Evolutionary conservation across 768 basidiomycete genomes (phyloP), one percentile per base, ranked within the genome.

Genomic region (Cystobasidium ongulense): DNA sequence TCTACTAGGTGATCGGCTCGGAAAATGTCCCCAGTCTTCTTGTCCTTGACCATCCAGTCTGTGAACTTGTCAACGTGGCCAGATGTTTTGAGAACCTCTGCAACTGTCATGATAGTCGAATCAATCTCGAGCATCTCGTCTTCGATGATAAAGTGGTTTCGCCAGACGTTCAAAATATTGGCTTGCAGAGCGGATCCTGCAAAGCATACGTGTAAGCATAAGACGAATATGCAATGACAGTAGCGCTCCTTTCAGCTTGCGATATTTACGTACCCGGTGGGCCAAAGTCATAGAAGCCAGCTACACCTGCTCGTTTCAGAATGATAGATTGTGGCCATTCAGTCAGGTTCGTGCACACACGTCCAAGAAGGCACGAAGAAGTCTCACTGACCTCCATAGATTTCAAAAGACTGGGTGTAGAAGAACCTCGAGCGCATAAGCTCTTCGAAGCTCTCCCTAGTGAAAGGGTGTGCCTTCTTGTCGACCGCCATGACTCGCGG

Each of bases 1-100:
- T 93, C 92, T 75, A 97, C 92, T 21, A 98, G 86, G 82, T 97
- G 96, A 81, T 98, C 94, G 29, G 95, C 95, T 54, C 95, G 89
- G 78, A 96, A 87, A 61, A 98, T 94, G 78, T 98, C 93, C 54
- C 93, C 92, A n/a, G 90, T 94, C 84, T 91, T 88, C 29, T 84
- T 84, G 78, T 98, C 95, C 83, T 95, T 96, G 79, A 92, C 91
- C 95, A 97, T 98, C 95, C 94, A 99, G 80, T 99, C 96, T 4
- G 95, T 91, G 80, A 98, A 99, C 76, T 94, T 87, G 52, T 93
- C 94, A 75, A 98, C 95, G 83, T 98, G 96, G 33, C 96, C 94
- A 38, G 93, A 97, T 0, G 95, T 88, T 82, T 96, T 94, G 80
- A 98, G 94, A 11, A 98, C 94, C 15, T 92, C 84, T 1, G 90